Evolutionary conservation across 306 rosid genomes (phyloP).

Genomic region (Acacia acuminata): DNA sequence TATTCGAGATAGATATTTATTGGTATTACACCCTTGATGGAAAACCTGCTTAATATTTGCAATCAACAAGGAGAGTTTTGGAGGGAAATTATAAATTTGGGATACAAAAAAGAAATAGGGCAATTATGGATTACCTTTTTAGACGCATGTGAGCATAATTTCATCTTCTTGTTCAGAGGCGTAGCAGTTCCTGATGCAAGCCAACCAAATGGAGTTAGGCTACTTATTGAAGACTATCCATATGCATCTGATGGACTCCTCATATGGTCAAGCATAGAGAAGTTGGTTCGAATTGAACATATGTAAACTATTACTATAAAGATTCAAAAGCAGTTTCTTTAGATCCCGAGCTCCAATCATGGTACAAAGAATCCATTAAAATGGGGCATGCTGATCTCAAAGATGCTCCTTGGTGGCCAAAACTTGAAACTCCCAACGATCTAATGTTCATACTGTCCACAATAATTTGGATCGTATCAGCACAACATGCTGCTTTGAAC

Average conservation of each 20-base stretch:
- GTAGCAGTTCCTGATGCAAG: constrained; percentile 38
- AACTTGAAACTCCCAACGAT: constrained; percentile 43
- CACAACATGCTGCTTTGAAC: constrained; percentile 51
- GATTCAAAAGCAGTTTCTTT: constrained; percentile 27
- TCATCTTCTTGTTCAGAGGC: constrained; percentile 30
- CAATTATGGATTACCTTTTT: no score
- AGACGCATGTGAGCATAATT: not conserved
- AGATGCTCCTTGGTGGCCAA: constrained; percentile 50
- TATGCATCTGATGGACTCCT: constrained; percentile 53
- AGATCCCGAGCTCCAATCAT: constrained; percentile 44
- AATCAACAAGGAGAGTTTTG: no score
- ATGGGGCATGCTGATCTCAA: constrained; percentile 43
- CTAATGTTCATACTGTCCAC: constrained; percentile 41
- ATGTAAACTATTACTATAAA: constrained; percentile 45
- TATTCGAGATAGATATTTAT: no score
- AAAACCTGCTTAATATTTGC: no score
- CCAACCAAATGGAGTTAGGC: constrained; percentile 36
- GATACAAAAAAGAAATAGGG: no score
- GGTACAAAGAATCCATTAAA: constrained; percentile 50
- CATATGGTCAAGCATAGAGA: constrained; percentile 49
- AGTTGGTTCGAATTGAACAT: constrained; percentile 37
- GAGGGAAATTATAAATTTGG: no score
- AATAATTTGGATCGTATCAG: constrained; percentile 41
- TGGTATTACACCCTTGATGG: no score
- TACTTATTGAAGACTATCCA: constrained; percentile 52